A percentile compares a stretch with the other conserved stretches of the same genome.
Conservation (phyloP, 345 rosid genomes). For the Rhizophora mangle region DNA sequence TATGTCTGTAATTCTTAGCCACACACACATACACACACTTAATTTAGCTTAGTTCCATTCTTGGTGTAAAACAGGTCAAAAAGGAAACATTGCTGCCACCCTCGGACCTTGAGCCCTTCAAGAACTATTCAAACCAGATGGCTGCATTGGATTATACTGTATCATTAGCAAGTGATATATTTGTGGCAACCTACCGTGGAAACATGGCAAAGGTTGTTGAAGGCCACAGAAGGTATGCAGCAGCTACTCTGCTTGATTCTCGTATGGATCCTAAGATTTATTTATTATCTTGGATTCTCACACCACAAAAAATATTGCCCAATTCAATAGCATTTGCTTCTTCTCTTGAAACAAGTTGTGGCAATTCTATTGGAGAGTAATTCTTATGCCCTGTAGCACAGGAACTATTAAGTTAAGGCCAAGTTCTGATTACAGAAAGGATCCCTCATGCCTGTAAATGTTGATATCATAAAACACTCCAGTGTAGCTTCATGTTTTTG, state of each 20-base stretch:
- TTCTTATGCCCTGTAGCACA: too few species aligned
- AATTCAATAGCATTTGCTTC: background rate
- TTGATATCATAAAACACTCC: background rate
- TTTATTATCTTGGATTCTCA: too few species aligned
- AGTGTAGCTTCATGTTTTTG: background rate
- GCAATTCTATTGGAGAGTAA: too few species aligned
- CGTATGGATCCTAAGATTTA: too few species aligned
- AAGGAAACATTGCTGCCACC: slow-evolving; percentile 36
- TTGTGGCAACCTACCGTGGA: slow-evolving; percentile 31
- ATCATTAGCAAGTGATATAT: slow-evolving; percentile 42
- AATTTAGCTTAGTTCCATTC: background rate
- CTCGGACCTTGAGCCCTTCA: slow-evolving; percentile 32
- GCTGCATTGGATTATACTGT: slow-evolving; percentile 47
- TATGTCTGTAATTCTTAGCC: background rate
- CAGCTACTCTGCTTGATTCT: too few species aligned
- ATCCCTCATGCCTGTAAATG: too few species aligned
- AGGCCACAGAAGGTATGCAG: slow-evolving; percentile 44
- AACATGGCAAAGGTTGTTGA: slow-evolving; percentile 39
- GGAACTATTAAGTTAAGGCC: too few species aligned
- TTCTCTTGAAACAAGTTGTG: too few species aligned
- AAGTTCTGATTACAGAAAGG: too few species aligned
- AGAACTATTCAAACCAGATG: slow-evolving; percentile 41
- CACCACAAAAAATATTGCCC: too few species aligned
- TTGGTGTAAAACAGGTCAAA: slow-evolving; percentile 21
- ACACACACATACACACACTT: too few species aligned